phyloP scores from a whole-genome alignment of 2,329 filamentous ascomycete genomes.

The Ceratocystiopsis sp. region DNA sequence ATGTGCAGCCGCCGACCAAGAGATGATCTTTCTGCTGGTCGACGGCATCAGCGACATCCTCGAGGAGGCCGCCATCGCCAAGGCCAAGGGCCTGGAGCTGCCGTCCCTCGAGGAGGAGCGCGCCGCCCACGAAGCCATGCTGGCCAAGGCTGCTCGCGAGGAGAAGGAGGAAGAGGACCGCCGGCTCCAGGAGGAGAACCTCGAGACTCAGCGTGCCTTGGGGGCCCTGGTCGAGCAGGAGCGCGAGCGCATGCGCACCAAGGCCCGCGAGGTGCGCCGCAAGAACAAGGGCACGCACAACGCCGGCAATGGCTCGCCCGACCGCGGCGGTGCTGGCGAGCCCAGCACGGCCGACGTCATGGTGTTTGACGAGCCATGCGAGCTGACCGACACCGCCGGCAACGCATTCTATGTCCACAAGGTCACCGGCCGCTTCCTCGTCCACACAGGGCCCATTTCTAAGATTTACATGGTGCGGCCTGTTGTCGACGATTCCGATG shows the following conservation, averaged over 20 bases:
- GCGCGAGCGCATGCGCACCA: conserved; percentile 47
- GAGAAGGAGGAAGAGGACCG: conserved; percentile 35
- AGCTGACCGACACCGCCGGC: conserved; percentile 44
- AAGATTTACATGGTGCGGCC: conserved; percentile 58
- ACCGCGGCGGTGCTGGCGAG: conserved; percentile 15
- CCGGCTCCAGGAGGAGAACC: conserved; percentile 36
- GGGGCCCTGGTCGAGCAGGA: conserved; percentile 58
- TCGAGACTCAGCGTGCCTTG: conserved; percentile 54
- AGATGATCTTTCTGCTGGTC: conserved; percentile 49
- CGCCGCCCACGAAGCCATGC: conserved; percentile 60
- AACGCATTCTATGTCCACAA: conserved; percentile 50
- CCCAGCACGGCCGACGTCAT: conserved; percentile 19
- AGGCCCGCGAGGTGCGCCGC: conserved; percentile 45
- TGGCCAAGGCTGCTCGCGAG: conserved; percentile 30
- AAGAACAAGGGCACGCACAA: conserved; percentile 32
- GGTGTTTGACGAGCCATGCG: conserved; percentile 51
- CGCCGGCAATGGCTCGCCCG: conserved; percentile 22
- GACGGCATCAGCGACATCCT: conserved; percentile 57
- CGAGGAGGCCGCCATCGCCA: conserved; percentile 69
- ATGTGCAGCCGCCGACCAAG: conserved; percentile 33
- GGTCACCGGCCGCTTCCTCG: conserved; percentile 51
- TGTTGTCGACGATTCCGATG: conserved; percentile 30
- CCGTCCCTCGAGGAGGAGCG: conserved; percentile 83
- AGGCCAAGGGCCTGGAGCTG: conserved; percentile 56
- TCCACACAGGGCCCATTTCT: conserved; percentile 48